phyloP scores from a whole-genome alignment of 352 stramenopile genomes.

The Plasmopara viticola region DNA sequence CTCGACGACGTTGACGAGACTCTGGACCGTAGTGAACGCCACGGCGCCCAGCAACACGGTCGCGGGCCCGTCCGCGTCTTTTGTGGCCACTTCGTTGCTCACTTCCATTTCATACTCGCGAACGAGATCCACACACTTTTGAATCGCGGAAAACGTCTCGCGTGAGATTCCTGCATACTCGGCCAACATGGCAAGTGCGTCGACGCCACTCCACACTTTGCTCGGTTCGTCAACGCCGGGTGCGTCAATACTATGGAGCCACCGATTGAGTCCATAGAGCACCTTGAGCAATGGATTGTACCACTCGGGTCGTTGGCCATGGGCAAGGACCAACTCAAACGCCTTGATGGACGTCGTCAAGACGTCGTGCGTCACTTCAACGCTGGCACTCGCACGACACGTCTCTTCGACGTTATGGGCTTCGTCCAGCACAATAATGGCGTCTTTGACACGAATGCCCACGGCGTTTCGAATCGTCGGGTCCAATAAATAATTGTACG shows the following conservation, averaged over 20 bases:
- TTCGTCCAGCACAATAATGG: conserved; percentile 81
- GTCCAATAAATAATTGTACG: conserved; percentile 87
- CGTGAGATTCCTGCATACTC: conserved; percentile 52
- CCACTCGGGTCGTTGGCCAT: conserved; percentile 41
- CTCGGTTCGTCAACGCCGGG: conserved; percentile 73
- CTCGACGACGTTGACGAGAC: conserved; percentile 59
- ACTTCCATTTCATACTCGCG: conserved; percentile 31
- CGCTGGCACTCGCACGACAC: conserved; percentile 66
- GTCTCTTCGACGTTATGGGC: conserved; percentile 87
- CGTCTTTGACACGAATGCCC: conserved; percentile 59
- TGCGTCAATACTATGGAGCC: conserved; percentile 44
- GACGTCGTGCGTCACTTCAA: conserved; percentile 56
- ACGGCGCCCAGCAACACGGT: conserved; percentile 39
- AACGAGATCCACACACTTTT: conserved; percentile 40
- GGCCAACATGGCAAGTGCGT: conserved; percentile 65
- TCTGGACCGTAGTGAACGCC: conserved; percentile 49
- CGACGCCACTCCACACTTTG: conserved; percentile 53
- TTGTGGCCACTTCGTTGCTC: conserved; percentile 29
- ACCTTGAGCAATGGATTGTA: conserved; percentile 59
- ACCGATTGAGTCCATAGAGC: conserved; percentile 55
- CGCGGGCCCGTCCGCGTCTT: too few species aligned
- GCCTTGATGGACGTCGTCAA: conserved; percentile 50
- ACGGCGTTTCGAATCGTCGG: conserved; percentile 66
- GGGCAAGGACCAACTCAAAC: conserved; percentile 63
- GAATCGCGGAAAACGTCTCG: conserved; percentile 38